A percentile compares a stretch with the other conserved stretches of the same genome.
Conservation (phyloP, 192 early-diverging fungal species). For the Coemansia brasiliensis region DNA sequence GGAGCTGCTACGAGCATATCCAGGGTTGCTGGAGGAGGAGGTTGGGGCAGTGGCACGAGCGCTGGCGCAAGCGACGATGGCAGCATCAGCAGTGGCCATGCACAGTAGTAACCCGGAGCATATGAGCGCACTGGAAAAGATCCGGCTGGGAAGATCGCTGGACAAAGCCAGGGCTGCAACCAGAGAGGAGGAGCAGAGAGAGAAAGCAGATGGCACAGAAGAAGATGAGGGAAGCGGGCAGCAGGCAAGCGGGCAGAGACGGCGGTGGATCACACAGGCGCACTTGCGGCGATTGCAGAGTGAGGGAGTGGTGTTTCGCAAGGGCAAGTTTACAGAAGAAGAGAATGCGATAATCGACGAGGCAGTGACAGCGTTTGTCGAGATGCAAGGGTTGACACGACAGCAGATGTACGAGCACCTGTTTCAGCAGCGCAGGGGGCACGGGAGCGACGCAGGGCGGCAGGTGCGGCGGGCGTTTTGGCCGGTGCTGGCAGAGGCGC, state of each 20-base stretch:
- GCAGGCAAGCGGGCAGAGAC: background rate
- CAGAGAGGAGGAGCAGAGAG: background rate
- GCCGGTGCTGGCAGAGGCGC: slow-evolving; percentile 42
- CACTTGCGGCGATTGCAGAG: slow-evolving; percentile 39
- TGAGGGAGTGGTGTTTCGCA: slow-evolving; percentile 43
- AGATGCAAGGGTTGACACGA: slow-evolving; percentile 22
- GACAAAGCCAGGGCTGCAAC: background rate
- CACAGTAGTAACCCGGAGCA: slow-evolving; percentile 2
- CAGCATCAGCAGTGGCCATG: slow-evolving; percentile 20
- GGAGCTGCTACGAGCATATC: slow-evolving; percentile 43
- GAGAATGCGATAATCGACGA: slow-evolving; percentile 40
- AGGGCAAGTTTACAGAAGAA: slow-evolving; percentile 49
- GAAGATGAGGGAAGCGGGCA: background rate
- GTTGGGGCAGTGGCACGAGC: slow-evolving; percentile 46
- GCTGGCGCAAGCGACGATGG: slow-evolving; percentile 39
- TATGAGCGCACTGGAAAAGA: slow-evolving; percentile 25
- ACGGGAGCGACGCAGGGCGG: slow-evolving; percentile 11
- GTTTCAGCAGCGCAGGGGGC: slow-evolving; percentile 25
- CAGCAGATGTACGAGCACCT: slow-evolving; percentile 39
- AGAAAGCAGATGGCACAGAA: background rate
- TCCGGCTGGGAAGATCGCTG: slow-evolving; percentile 27
- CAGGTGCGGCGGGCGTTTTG: slow-evolving; percentile 42
- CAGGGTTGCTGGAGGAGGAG: slow-evolving; percentile 33
- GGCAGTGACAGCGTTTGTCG: slow-evolving; percentile 21
- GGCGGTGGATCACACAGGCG: slow-evolving; percentile 44